Base-by-base conservation (phyloP, 2,329 filamentous ascomycete species). In the Cladophialophora yegresii region DNA sequence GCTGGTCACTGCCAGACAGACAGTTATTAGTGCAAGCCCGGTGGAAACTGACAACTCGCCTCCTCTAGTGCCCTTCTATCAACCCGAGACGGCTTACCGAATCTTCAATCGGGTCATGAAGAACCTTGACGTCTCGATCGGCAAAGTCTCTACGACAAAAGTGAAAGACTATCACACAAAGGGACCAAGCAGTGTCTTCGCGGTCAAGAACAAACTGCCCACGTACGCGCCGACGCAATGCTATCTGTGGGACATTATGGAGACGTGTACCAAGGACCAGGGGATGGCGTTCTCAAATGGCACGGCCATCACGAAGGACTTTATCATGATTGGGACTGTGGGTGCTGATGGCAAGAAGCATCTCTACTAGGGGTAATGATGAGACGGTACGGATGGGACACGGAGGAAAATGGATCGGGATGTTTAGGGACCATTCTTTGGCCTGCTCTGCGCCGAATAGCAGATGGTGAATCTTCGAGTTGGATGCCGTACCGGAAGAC, bases 111-210 rank as follows among this genome's bases (percentile, higher is more conserved):
- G 84, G 6, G 78, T 79, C 0, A 77, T 84, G 56, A 76, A 80
- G 50, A 79, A 81, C 53, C 76, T 74, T 10, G 84, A 85, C 64
- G 77, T 88, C 56, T 81, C 83, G 0, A 87, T 84, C 2, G 85
- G 85, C 0, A 78, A 77, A 47, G 71, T 79, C 0, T 74, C 75
- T 6, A 81, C 77, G 1, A 72, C 66, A 0, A 58, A 69, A 9
- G 47, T 32, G n/a, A 30, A 51, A 4, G 70, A 70, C 3, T 82
- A 82, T 62, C 73, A 74, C 4, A 80, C 77, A 1, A 58, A 40
- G 1, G 67, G 67, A 22, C 62, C 67, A 23, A 22, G n/a, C 22
- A 57, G 36, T 28, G 40, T 60, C 10, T 67, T 64, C 47, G 12
- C 26, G 8, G 55, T 67, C 65, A 67, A 67, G 33, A 59, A 82